A percentile compares a stretch with the other conserved stretches of the same genome.
These are phyloP conservation scores for Kwoniella dendrophila DNA, from an alignment of 768 basidiomycete species.

Conservation along the genomic window DNA sequence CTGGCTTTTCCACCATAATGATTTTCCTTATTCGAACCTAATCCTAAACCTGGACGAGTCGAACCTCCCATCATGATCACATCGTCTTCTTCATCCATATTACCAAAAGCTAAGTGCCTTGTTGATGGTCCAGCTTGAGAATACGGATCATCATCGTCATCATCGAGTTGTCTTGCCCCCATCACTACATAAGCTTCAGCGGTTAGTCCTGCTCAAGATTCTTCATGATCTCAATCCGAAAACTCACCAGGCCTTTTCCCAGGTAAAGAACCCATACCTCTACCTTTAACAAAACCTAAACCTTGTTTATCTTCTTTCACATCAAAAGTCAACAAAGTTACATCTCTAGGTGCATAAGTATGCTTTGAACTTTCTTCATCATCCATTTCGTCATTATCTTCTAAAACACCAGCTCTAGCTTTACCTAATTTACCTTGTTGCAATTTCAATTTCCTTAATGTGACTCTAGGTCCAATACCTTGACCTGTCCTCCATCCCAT, in stretches of 20 bases:
- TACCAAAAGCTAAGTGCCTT: constrained; percentile 56
- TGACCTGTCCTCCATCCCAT: constrained; percentile 95
- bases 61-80: constrained; percentile 44
- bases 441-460: constrained; percentile 70
- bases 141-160: constrained; percentile 79
- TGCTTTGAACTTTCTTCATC: constrained; percentile 72
- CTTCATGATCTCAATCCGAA: not conserved
- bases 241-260: constrained; percentile 24
- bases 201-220: not conserved
- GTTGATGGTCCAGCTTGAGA: constrained; percentile 18
- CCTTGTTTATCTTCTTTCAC: constrained; percentile 79
- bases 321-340: constrained; percentile 64
- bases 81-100: constrained; percentile 67
- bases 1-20: constrained; percentile 16
- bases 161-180: constrained; percentile 61
- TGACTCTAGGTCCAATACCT: constrained; percentile 87
- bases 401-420: constrained; percentile 55
- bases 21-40: constrained; percentile 2
- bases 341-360: constrained; percentile 80
- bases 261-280: constrained; percentile 53
- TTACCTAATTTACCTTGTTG: constrained; percentile 64
- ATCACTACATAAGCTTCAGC: constrained; percentile 6
- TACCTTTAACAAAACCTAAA: constrained; percentile 71
- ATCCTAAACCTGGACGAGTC: constrained; percentile 6
- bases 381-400: constrained; percentile 60